Conservation (phyloP, 2,329 filamentous ascomycete species). For the Claviceps monticola region DNA sequence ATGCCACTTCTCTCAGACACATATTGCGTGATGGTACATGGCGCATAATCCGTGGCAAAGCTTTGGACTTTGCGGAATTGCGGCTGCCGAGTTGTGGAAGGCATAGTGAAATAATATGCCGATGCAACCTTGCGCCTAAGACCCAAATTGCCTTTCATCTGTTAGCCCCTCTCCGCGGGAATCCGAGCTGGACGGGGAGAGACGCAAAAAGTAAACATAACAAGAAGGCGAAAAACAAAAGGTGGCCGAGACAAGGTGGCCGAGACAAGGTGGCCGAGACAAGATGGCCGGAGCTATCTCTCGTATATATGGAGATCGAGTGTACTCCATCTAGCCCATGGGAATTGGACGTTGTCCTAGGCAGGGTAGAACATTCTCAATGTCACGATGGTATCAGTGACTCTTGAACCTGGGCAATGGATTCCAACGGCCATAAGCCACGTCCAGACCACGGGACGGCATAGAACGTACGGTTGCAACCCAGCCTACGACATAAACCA, state of each 20-base stretch:
- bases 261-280: neutral
- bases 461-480: neutral
- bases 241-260: no score
- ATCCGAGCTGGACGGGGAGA: neutral
- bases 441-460: neutral
- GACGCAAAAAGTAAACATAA: neutral
- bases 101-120: constrained; percentile 1
- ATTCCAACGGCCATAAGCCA: neutral
- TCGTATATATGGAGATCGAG: neutral
- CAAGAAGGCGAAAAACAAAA: neutral
- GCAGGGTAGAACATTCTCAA: neutral
- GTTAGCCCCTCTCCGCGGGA: neutral
- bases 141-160: neutral
- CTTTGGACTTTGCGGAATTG: constrained; percentile 74
- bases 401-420: neutral
- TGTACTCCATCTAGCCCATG: no score
- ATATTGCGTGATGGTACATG: constrained; percentile 84
- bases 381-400: neutral
- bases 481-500: neutral
- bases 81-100: constrained; percentile 1
- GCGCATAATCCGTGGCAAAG: constrained; percentile 83
- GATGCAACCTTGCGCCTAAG: neutral
- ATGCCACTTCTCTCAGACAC: constrained; percentile 89
- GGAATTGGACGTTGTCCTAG: neutral
- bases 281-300: neutral